Conservation (phyloP, 2,329 filamentous ascomycete genomes). For the Epichloe aotearoae region DNA sequence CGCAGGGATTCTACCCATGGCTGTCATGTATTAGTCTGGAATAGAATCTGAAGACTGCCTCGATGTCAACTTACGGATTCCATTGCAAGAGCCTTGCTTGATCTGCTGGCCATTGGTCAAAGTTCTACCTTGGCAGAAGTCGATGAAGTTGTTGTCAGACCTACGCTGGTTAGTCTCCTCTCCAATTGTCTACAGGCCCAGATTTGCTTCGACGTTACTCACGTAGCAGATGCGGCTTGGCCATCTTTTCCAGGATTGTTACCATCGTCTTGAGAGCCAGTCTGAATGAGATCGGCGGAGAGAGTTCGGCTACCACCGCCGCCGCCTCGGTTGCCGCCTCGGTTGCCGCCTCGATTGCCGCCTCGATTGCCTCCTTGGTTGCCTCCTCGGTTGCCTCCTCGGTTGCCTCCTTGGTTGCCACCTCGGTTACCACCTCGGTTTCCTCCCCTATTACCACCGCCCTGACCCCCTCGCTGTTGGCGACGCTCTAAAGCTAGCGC, state of each 20-base stretch:
- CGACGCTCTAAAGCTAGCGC: slow-evolving; percentile 26
- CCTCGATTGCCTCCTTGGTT: slow-evolving; percentile 8
- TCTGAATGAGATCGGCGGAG: slow-evolving; percentile 31
- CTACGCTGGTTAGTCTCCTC: slow-evolving; percentile 17
- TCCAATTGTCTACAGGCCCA: neutral
- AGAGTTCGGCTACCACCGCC: slow-evolving; percentile 21
- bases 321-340: slow-evolving; percentile 1
- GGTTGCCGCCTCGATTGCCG: neutral
- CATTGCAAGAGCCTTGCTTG: slow-evolving; percentile 48
- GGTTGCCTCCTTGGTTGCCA: neutral
- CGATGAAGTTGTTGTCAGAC: slow-evolving; percentile 48
- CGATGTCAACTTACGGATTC: slow-evolving; percentile 31
- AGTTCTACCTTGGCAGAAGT: slow-evolving; percentile 41
- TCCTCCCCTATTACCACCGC: neutral
- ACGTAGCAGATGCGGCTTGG: slow-evolving; percentile 40
- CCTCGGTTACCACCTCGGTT: neutral
- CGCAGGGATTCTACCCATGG: slow-evolving; percentile 48
- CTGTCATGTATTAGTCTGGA: slow-evolving; percentile 15
- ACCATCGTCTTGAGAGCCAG: slow-evolving; percentile 35
- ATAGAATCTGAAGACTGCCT: neutral
- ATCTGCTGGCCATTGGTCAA: slow-evolving; percentile 49
- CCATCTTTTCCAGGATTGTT: slow-evolving; percentile 30
- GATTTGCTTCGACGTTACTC: slow-evolving; percentile 15
- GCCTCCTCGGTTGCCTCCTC: neutral
- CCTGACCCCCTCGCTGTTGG: slow-evolving; percentile 15